Percentiles rank a stretch among this genome's conserved stretches.
These are phyloP conservation scores for Herpetomonas samuelpessoai DNA, from an alignment of 208 protist species.

Conservation along the genomic window DNA sequence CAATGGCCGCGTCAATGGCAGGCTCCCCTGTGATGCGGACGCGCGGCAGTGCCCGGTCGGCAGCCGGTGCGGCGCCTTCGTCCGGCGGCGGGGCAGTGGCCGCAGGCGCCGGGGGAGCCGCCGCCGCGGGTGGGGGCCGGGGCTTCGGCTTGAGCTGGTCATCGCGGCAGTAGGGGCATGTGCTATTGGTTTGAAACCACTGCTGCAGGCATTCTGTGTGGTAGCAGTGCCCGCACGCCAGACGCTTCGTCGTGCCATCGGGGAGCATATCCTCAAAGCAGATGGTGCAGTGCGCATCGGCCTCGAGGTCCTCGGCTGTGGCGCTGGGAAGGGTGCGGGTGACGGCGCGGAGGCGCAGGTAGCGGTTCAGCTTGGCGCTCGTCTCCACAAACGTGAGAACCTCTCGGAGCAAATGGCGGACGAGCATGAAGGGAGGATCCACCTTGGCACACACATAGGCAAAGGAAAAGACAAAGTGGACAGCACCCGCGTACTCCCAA, in stretches of 20 bases:
- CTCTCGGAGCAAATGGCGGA: constrained; percentile 39
- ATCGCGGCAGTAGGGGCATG: constrained; percentile 83
- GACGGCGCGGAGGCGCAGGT: constrained; percentile 31
- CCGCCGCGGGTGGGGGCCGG: background rate
- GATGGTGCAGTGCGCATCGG: constrained; percentile 68
- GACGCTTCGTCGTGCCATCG: constrained; percentile 39
- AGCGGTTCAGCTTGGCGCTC: constrained; percentile 27
- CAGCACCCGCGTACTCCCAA: constrained; percentile 21
- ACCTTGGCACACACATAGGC: constrained; percentile 26
- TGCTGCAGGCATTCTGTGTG: constrained; percentile 71
- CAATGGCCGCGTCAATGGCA: background rate
- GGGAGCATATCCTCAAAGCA: constrained; percentile 84
- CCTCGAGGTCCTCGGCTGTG: constrained; percentile 49
- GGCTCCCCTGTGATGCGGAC: background rate
- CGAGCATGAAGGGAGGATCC: constrained; percentile 42
- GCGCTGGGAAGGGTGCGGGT: constrained; percentile 31
- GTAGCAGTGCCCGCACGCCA: constrained; percentile 85
- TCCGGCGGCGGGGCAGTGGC: too few species aligned
- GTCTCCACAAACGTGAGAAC: constrained; percentile 36
- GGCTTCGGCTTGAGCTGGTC: constrained; percentile 32
- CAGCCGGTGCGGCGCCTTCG: background rate
- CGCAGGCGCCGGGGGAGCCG: background rate
- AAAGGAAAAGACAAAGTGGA: constrained; percentile 34
- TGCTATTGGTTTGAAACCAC: constrained; percentile 74
- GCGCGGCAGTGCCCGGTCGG: constrained; percentile 1